Conservation (phyloP, 257 asterid genomes). For the Solanum piurae region DNA sequence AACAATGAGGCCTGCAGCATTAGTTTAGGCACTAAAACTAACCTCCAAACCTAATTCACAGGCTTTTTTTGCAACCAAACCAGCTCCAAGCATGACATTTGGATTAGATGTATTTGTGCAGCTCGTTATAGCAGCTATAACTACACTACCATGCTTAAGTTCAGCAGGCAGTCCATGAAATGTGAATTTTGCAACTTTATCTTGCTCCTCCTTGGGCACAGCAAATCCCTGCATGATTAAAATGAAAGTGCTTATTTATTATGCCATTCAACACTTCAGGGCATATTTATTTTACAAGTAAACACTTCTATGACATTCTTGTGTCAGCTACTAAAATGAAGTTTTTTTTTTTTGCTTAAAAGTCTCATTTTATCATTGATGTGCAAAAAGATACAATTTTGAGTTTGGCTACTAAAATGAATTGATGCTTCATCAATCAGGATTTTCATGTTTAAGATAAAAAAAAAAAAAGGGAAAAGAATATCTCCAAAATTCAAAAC, state of each 20-base stretch:
- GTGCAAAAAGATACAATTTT: no score
- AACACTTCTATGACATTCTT: neutral
- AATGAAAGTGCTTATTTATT: neutral
- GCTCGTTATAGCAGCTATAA: constrained; percentile 90
- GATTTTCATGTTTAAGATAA: neutral
- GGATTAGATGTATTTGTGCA: constrained; percentile 97
- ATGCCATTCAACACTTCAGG: neutral
- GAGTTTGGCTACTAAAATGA: neutral
- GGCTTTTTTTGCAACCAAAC: constrained; percentile 91
- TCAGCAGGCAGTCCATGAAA: constrained; percentile 68
- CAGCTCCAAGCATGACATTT: constrained; percentile 99
- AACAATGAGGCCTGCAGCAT: neutral
- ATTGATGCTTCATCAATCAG: neutral
- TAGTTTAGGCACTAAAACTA: constrained; percentile 8
- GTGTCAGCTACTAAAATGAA: neutral
- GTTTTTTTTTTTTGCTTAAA: no score
- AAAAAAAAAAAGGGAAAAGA: neutral
- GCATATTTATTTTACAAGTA: neutral
- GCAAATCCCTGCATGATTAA: constrained; percentile 62
- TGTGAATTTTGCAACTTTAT: constrained; percentile 62
- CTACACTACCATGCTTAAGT: constrained; percentile 89
- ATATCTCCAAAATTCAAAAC: neutral
- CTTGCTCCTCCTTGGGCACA: constrained; percentile 64
- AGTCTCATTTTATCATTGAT: no score
- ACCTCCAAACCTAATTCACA: constrained; percentile 89